Conservation (phyloP, 2,329 filamentous ascomycete genomes). For the Beauveria brongniartii region DNA sequence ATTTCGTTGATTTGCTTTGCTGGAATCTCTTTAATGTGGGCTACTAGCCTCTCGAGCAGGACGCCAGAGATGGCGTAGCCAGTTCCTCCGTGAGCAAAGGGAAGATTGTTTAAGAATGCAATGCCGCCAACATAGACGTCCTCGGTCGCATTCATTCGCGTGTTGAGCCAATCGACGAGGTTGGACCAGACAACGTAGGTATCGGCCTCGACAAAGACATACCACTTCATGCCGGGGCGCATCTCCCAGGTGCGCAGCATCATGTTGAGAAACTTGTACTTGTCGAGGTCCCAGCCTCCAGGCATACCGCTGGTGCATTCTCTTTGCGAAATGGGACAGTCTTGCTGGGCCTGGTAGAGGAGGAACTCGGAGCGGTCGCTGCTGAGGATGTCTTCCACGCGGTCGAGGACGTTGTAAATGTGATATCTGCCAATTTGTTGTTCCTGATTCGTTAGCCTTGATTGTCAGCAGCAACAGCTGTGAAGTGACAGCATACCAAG, state of each 20-base stretch:
- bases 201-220: conserved; percentile 52
- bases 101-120: conserved; percentile 34
- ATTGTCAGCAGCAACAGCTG: no score
- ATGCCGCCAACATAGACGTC: conserved; percentile 44
- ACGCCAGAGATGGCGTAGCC: conserved; percentile 48
- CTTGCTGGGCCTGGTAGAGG: conserved; percentile 36
- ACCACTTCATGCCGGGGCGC: conserved; percentile 48
- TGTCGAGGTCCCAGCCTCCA: conserved; percentile 47
- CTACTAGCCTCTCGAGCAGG: conserved; percentile 40
- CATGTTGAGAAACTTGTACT: conserved; percentile 55
- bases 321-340: conserved; percentile 39
- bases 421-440: conserved; percentile 40
- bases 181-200: conserved; percentile 50
- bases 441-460: conserved; percentile 25
- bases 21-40: conserved; percentile 31
- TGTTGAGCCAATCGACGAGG: conserved; percentile 40
- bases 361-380: conserved; percentile 35
- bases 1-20: conserved; percentile 38
- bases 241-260: conserved; percentile 46
- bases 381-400: conserved; percentile 29
- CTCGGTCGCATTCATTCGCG: conserved; percentile 32
- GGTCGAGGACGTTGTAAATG: conserved; percentile 33
- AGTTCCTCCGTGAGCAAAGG: conserved; percentile 50
- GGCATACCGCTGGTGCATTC: conserved; percentile 29
- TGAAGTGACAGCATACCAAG: conserved; percentile 22